Evolutionary conservation across 1,284 basidiomycete genomes (phyloP), one percentile per base, ranked within the genome.

Genomic region (Pseudozyma hubeiensis): DNA sequence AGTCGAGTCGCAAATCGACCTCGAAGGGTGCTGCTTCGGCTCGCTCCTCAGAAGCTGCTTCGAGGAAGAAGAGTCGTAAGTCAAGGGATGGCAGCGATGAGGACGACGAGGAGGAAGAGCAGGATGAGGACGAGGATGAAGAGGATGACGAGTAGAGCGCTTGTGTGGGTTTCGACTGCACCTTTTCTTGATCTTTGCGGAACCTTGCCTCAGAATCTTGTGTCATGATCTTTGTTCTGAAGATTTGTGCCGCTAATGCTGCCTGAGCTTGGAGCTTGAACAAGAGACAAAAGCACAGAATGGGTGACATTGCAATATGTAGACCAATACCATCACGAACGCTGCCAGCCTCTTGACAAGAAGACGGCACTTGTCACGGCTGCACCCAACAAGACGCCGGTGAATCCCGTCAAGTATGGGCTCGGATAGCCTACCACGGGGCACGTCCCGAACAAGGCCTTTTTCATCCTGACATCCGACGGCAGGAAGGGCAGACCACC

Each of bases 401-500:
- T 33, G 9, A 80, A 44, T 1, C 76, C 78, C 7, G 73, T 75
- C 14, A 78, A 48, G 37, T 78, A 81, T 0, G 79, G 79, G 50
- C 73, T 75, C 35, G 66, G 58, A 31, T 77, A 77, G 17, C 79
- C 78, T 2, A 71, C 78, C n/a, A 80, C 74, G 19, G 79, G 78
- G 61, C 79, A 80, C 5, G 56, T 75, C 2, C 70, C 76, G 43
- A 75, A 75, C 11, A 81, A 46, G 0, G 72, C 63, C 66, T 77
- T 77, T 37, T 75, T 73, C 44, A 70, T 50, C n/a, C 63, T 34
- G 5, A 69, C 49, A 35, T 64, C 49, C 2, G 50, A 58, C 2
- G 70, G 69, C 37, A 70, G 44, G 58, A 58, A 71, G 0, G 59
- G 54, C 34, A 63, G 30, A 4, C 64, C 53, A 7, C 77, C 75